Evolutionary conservation across 2,329 filamentous ascomycete species (phyloP), one percentile per base, ranked within the genome.

Genomic region (Aureobasidium musti): DNA sequence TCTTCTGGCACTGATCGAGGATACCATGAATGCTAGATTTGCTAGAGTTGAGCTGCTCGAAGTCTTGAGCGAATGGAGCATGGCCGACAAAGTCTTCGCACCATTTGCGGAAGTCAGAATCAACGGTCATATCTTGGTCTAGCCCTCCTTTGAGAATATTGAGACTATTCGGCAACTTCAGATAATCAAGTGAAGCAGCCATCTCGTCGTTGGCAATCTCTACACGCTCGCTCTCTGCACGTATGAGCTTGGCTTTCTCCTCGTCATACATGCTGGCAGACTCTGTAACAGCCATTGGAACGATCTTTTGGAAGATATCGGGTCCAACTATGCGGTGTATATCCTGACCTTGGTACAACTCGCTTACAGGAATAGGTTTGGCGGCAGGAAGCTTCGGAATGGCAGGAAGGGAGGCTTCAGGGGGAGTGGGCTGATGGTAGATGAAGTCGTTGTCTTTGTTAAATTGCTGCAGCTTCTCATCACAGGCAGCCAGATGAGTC

Each of bases 361-460:
- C 96, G 75, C 91, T 96, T 35, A 99, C 94, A 0, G 95, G 94
- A 69, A 99, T 98, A 3, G 95, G 92, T 77, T 99, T 99, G 8
- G 95, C 93, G 1, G 95, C 96, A 5, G 94, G 92, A 19, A 98
- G 83, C 77, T 98, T 99, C 3, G 92, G 86, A 57, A 99, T 92
- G 1, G 89, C 85, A 1, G 91, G 81, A 14, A 99, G 81, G 33
- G 89, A 89, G 4, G 92, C 91, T 77, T 97, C 92, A 11, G 89
- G 88, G 0, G 95, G 94, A 1, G 99, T 89, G 1, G 87, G 89
- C 72, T 98, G 92, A 76, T 99, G 95, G 75, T 99, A 99, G 75
- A 99, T 97, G 77, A 95, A 98, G 76, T 99, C 95, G 72, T 99
- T 99, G 77, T 99, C 95, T 74, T 96, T 97, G 71, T 85, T 83